phyloP scores from a whole-genome alignment of 208 protist genomes.

The Trypanosoma lewisi region DNA sequence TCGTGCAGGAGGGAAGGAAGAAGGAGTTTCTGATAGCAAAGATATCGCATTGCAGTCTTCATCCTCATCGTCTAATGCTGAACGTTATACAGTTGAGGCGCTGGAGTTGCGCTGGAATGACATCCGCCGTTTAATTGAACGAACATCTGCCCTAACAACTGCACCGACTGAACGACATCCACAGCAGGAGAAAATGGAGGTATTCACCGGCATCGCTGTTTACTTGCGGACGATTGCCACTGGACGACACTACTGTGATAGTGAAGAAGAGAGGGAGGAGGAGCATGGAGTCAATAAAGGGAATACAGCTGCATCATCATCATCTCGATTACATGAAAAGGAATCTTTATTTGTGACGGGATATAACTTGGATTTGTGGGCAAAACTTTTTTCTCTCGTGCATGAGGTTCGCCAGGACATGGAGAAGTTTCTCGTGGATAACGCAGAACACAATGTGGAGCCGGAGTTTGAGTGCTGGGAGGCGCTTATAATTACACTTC shows the following conservation, averaged over 20 bases:
- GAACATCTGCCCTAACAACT: slow-evolving; percentile 32
- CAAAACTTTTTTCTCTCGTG: slow-evolving; percentile 41
- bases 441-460: slow-evolving; percentile 29
- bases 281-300: neutral
- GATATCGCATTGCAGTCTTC: neutral
- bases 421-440: slow-evolving; percentile 61
- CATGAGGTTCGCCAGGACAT: slow-evolving; percentile 59
- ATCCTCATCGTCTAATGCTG: neutral
- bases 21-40: slow-evolving; percentile 17
- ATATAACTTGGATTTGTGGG: slow-evolving; percentile 54
- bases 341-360: slow-evolving; percentile 34
- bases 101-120: slow-evolving; percentile 69
- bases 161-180: slow-evolving; percentile 8
- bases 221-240: slow-evolving; percentile 71
- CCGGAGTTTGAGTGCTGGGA: slow-evolving; percentile 91
- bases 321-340: neutral
- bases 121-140: slow-evolving; percentile 45
- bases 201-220: slow-evolving; percentile 77
- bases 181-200: slow-evolving; percentile 59
- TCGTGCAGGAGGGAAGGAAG: neutral
- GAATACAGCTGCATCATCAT: neutral
- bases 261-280: slow-evolving; percentile 35
- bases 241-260: slow-evolving; percentile 47
- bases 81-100: slow-evolving; percentile 43
- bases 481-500: slow-evolving; percentile 62